Conservation (phyloP, 176 grass and related monocot genomes). For the Zea luxurians region DNA sequence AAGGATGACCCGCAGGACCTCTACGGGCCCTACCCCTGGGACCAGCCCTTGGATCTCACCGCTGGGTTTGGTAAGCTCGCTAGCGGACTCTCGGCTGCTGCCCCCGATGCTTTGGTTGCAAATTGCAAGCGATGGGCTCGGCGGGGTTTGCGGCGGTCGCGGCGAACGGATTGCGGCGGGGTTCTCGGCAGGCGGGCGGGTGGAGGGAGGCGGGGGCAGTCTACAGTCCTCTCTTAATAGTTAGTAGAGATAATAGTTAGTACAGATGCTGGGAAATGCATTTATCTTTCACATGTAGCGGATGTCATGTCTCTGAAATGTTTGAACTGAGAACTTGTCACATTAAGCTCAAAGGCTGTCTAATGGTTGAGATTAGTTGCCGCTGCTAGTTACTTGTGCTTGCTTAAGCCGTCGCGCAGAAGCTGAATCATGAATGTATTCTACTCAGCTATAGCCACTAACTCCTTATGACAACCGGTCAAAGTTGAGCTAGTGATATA, state of each 20-base stretch:
- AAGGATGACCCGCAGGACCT: constrained; percentile 62
- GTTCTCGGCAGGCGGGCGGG: no score
- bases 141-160: no score
- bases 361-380: no score
- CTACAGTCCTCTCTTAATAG: no score
- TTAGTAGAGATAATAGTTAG: no score
- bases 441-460: not conserved
- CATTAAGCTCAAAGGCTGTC: not conserved
- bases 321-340: not conserved
- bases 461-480: not conserved
- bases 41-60: constrained; percentile 57
- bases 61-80: constrained; percentile 31
- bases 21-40: constrained; percentile 92
- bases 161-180: no score
- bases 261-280: not conserved
- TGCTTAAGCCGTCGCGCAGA: not conserved
- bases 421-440: not conserved
- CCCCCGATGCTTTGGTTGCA: not conserved
- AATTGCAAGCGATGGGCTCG: not conserved
- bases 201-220: no score
- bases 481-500: no score
- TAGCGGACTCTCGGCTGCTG: not conserved
- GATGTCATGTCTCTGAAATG: not conserved
- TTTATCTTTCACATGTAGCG: not conserved
- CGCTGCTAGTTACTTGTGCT: not conserved